Evolutionary conservation across 2,329 filamentous ascomycete species (phyloP).

Genomic region (Grosmannia serpens): DNA sequence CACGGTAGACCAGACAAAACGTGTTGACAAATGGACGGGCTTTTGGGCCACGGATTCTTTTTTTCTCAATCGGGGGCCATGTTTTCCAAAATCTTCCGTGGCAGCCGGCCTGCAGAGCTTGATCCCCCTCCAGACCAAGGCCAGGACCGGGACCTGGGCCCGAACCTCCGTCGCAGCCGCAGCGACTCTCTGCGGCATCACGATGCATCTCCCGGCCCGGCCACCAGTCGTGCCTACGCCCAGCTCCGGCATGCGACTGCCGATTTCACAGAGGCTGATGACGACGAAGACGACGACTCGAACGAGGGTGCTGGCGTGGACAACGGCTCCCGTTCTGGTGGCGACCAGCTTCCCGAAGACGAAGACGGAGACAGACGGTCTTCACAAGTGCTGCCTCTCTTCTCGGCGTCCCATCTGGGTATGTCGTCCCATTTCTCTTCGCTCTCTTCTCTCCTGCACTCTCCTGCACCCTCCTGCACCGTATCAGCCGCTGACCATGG

Average conservation of each 20-base stretch:
- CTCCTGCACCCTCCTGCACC: too few species aligned
- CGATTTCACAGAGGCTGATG: constrained; percentile 54
- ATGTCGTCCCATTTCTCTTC: constrained; percentile 13
- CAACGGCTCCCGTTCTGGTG: constrained; percentile 13
- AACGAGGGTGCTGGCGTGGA: constrained; percentile 25
- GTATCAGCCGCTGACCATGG: not conserved
- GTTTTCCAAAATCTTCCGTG: constrained; percentile 21
- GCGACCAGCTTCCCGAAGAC: constrained; percentile 14
- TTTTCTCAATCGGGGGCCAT: constrained; percentile 12
- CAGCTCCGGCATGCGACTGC: constrained; percentile 44
- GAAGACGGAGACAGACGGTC: constrained; percentile 21
- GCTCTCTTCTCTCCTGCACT: too few species aligned
- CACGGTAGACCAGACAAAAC: not conserved
- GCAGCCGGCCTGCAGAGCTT: constrained; percentile 13
- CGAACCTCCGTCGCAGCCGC: not conserved
- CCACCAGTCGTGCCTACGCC: constrained; percentile 21
- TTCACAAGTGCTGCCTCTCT: constrained; percentile 54
- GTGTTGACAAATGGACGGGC: not conserved
- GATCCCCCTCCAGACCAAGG: constrained; percentile 9
- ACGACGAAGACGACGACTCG: constrained; percentile 31
- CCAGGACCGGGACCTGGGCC: constrained; percentile 13
- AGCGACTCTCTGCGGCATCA: not conserved
- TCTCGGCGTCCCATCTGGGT: constrained; percentile 70
- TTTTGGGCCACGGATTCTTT: not conserved
- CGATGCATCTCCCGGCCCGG: constrained; percentile 13